Base-by-base conservation (phyloP, 2,329 filamentous ascomycete genomes). In the Fusarium brevicatenulatum region DNA sequence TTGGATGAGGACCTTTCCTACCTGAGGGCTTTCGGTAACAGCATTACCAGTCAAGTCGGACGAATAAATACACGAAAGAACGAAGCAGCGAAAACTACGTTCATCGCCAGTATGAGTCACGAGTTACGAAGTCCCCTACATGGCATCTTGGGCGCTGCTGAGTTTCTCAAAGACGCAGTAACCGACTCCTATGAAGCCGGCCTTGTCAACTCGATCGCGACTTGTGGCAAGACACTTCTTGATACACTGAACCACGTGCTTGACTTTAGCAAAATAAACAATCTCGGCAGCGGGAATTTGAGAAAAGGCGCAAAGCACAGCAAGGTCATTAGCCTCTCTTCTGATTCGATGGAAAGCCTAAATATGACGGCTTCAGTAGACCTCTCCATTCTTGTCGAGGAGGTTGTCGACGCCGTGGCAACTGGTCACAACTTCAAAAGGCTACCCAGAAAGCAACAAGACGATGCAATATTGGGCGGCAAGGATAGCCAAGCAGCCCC, bases 51-150 rank as follows among this genome's bases (percentile, higher is more conserved):
- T 18, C 86, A 90, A 63, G 81, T 89, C 11, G 85, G 85, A 0
- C 82, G 87, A n/a, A 82, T 89, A 52, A 86, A 89, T 65, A 87
- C 86, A 1, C 79, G 86, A 40, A 85, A 85, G 36, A 85, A 84
- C 6, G 85, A 87, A 62, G 83, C 83, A 25, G 87, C 88, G 46
- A 90, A 90, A 71, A 85, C 85, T 2, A 87, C 88, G 15, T 90
- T 90, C 66, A 88, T 90, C 46, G 87, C 87, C 3, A 88, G 85
- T 34, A 89, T 90, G 69, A 89, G 87, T 23, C 88, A 90, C 75
- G 88, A 90, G 62, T 76, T 90, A 19, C 82, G 88, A 37, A 88
- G 85, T 8, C 88, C 88, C 0, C 77, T 90, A 4, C 88, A 90
- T 67, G 88, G 88, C 3, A 89, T 90, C 46, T 78, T 90, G 0